Conservation (phyloP, 257 asterid genomes). For the Solanum chiquidenum region DNA sequence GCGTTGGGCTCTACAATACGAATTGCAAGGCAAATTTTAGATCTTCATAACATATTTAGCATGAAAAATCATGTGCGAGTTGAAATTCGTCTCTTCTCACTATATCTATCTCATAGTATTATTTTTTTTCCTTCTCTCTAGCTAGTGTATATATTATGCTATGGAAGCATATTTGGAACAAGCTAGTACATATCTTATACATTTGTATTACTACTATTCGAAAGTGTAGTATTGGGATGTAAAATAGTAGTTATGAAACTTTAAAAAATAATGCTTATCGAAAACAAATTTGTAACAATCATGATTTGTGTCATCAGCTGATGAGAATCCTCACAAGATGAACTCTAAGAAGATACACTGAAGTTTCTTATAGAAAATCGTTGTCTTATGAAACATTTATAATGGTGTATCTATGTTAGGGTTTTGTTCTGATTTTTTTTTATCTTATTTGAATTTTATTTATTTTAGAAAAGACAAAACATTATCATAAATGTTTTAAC, state of each 20-base stretch:
- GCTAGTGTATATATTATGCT: too few species aligned
- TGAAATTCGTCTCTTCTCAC: neutral
- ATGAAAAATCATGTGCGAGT: too few species aligned
- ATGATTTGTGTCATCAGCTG: too few species aligned
- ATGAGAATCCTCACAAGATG: neutral
- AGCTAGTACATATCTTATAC: too few species aligned
- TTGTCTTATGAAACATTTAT: neutral
- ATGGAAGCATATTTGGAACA: too few species aligned
- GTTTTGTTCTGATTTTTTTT: too few species aligned
- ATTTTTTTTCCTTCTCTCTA: neutral
- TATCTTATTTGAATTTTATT: too few species aligned
- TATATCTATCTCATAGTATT: neutral
- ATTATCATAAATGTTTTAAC: too few species aligned
- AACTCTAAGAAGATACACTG: neutral
- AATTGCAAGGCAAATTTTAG: neutral
- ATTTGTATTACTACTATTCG: neutral
- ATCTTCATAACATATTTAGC: neutral
- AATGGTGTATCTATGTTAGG: neutral
- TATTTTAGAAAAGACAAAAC: too few species aligned
- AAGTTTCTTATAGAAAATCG: too few species aligned
- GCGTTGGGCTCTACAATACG: neutral
- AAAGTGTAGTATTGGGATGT: neutral
- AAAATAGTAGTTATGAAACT: neutral
- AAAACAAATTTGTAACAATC: neutral
- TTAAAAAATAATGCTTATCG: too few species aligned